Base-by-base conservation (phyloP, 2,329 filamentous ascomycete genomes). In the Aschersonia sp. region DNA sequence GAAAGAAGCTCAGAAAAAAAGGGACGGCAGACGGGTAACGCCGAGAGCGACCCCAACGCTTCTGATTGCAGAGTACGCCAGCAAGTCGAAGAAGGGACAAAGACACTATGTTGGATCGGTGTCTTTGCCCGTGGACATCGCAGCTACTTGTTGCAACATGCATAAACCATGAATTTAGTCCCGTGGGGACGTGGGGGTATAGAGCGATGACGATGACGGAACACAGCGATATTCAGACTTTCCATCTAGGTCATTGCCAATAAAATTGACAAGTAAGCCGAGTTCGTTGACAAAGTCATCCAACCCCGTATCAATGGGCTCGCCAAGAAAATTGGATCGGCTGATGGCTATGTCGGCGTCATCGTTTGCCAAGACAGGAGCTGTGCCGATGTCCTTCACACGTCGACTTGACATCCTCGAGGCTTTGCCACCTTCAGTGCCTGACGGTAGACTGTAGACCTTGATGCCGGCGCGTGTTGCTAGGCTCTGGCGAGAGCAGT, bases 241-340 rank as follows among this genome's bases (percentile, higher is more conserved):
- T 12, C 35, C 35, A 12, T 37, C 8, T 31, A 46, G 22, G 42
- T 57, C 48, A 61, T 56, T 60, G 46, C 63, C 62, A 51, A 77
- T 73, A 30, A 67, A 61, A 33, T 69, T 66, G 9, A 68, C 69
- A 58, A 77, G 71, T 72, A 73, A 76, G 47, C 69, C 65, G 51
- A 76, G 60, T 56, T 77, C 74, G 46, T 53, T 62, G 42, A 58
- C 62, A 51, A 70, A 66, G 48, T 68, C 64, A 44, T 68, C 66
- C 5, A 69, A 54, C 29, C 62, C 63, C 5, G 61, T 58, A 44
- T 67, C 64, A 42, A 62, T 58, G 2, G 64, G 65, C 40, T 58
- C 54, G 7, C 59, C 60, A 2, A 69, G 57, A 12, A 65, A 52
- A 50, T 58, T 55, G 43, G 48, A 43, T 47, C 53, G 53, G 40